Percentiles rank a stretch among this genome's conserved stretches.
phyloP scores from a whole-genome alignment of 1,139 yeast species.

The Candida sp. region DNA sequence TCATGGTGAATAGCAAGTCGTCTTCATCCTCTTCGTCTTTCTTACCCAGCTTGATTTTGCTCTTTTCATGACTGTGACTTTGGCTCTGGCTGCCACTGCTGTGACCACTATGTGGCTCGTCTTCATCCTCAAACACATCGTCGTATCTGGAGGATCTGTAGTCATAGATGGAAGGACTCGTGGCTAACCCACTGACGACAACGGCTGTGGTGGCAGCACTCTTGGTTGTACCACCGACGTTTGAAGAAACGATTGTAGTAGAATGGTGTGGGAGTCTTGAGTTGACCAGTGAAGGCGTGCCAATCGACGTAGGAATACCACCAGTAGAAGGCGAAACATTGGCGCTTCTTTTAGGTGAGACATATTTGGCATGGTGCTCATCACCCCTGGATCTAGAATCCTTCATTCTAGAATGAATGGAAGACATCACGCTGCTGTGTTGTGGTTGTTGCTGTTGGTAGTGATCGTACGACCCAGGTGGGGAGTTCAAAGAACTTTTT shows the following conservation, averaged over 20 bases:
- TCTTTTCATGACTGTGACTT: conserved; percentile 4
- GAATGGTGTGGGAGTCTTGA: conserved; percentile 15
- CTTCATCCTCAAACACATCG: conserved; percentile 58
- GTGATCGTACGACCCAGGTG: conserved; percentile 19
- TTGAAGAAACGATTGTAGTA: conserved; percentile 19
- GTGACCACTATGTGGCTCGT: conserved; percentile 34
- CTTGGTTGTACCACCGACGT: conserved; percentile 5
- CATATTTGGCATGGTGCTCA: background rate
- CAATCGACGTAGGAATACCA: background rate
- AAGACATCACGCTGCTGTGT: conserved; percentile 4
- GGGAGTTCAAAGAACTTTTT: conserved; percentile 36
- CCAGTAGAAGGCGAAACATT: conserved; percentile 3
- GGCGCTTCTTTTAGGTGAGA: conserved; percentile 1
- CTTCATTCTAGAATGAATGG: conserved; percentile 38
- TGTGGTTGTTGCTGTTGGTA: conserved; percentile 2
- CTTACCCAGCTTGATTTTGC: background rate
- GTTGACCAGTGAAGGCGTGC: conserved; percentile 3
- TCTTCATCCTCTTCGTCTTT: conserved; percentile 67
- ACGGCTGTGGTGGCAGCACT: conserved; percentile 16
- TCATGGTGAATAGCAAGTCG: conserved; percentile 86
- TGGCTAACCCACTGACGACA: conserved; percentile 34
- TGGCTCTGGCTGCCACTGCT: conserved; percentile 4
- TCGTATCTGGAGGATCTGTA: conserved; percentile 39
- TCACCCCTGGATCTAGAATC: conserved; percentile 27
- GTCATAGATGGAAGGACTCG: conserved; percentile 39